phyloP scores from a whole-genome alignment of 768 basidiomycete genomes.

The Calvatia gigantea region DNA sequence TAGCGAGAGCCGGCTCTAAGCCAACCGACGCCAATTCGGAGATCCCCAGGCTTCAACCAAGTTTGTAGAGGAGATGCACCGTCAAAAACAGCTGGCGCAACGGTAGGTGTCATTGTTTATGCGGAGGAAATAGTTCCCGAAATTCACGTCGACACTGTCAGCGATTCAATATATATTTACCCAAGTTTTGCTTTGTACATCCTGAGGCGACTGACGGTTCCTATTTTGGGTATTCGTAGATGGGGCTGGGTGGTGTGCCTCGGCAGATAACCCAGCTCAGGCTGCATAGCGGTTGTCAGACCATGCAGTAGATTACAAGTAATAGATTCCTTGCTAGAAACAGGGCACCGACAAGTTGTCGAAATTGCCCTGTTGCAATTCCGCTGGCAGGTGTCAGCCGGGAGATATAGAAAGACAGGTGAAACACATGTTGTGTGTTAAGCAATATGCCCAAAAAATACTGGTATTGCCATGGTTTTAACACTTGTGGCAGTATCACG shows the following conservation, averaged over 20 bases:
- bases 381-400: neutral
- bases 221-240: neutral
- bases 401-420: neutral
- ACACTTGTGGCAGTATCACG: neutral
- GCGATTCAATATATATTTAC: neutral
- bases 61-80: neutral
- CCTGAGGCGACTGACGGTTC: neutral
- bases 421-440: neutral
- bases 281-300: neutral
- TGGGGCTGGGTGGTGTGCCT: no score
- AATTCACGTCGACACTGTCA: neutral
- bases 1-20: neutral
- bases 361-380: neutral
- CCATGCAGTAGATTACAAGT: neutral
- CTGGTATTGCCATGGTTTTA: neutral
- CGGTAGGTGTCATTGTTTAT: neutral
- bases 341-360: neutral
- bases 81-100: neutral
- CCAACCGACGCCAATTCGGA: neutral
- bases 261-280: no score
- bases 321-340: neutral
- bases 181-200: neutral
- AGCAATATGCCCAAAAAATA: constrained; percentile 3
- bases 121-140: no score
- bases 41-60: neutral